Percentiles rank a stretch among this genome's conserved stretches.
These are phyloP conservation scores for Annulohypoxylon truncatum DNA, from an alignment of 2,329 filamentous ascomycete genomes.

Conservation along the genomic window DNA sequence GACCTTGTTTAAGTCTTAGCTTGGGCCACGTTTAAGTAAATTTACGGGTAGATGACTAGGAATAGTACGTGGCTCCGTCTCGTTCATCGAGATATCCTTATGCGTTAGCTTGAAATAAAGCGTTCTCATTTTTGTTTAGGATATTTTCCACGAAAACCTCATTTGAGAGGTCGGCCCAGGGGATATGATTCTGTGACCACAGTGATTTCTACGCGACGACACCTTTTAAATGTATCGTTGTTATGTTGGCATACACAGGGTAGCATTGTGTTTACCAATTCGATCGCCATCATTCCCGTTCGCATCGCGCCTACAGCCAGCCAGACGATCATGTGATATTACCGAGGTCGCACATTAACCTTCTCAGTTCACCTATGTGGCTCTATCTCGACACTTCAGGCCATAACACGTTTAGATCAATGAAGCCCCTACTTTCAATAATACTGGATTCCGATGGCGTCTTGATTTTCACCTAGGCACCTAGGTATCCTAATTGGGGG, in stretches of 20 bases:
- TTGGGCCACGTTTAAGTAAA: conserved; percentile 1
- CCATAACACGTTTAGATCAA: too few species aligned
- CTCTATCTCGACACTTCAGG: too few species aligned
- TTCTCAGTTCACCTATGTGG: background rate
- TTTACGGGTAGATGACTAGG: background rate
- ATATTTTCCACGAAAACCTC: background rate
- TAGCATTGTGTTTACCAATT: background rate
- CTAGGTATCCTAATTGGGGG: too few species aligned
- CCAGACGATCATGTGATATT: background rate
- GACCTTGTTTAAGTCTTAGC: background rate
- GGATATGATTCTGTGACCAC: background rate
- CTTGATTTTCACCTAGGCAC: too few species aligned
- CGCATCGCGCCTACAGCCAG: background rate
- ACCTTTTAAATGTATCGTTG: background rate
- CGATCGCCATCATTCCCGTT: background rate
- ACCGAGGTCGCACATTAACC: background rate
- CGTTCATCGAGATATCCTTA: background rate
- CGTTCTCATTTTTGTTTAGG: background rate
- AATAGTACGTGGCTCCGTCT: background rate
- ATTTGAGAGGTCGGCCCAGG: background rate
- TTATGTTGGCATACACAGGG: background rate
- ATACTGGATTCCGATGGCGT: too few species aligned
- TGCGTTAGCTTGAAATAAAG: background rate
- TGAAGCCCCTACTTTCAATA: too few species aligned
- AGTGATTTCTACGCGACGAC: background rate